Conservation (phyloP, 2,329 filamentous ascomycete species). For the Apiospora phragmitis region DNA sequence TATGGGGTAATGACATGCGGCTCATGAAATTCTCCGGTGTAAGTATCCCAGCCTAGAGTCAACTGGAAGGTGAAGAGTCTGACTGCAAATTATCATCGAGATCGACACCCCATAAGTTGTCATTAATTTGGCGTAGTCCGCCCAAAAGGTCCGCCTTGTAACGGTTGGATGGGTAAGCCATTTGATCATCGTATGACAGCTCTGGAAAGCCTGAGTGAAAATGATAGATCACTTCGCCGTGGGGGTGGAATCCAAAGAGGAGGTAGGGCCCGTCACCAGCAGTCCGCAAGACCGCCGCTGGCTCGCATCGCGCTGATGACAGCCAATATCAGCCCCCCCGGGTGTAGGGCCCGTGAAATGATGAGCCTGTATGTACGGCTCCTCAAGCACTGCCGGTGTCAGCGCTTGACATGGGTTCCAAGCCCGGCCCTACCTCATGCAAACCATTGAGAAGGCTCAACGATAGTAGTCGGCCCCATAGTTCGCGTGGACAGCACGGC, state of each 20-base stretch:
- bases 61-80: neutral
- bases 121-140: conserved; percentile 1
- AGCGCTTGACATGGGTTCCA: neutral
- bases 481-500: neutral
- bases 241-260: neutral
- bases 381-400: conserved; percentile 4
- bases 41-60: neutral
- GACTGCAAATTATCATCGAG: conserved; percentile 1
- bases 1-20: neutral
- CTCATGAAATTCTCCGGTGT: neutral
- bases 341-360: neutral
- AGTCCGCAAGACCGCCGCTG: neutral
- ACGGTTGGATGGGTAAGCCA: neutral
- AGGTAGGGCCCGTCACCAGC: neutral
- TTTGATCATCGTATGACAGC: neutral
- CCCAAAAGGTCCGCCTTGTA: neutral
- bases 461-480: neutral
- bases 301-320: neutral
- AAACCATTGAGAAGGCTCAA: neutral
- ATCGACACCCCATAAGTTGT: neutral
- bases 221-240: neutral
- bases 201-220: neutral
- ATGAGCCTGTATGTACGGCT: neutral
- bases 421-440: neutral
- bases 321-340: neutral